These are phyloP conservation scores for Daldinia grandis DNA, from an alignment of 495 filamentous ascomycete species.

Conservation along the genomic window DNA sequence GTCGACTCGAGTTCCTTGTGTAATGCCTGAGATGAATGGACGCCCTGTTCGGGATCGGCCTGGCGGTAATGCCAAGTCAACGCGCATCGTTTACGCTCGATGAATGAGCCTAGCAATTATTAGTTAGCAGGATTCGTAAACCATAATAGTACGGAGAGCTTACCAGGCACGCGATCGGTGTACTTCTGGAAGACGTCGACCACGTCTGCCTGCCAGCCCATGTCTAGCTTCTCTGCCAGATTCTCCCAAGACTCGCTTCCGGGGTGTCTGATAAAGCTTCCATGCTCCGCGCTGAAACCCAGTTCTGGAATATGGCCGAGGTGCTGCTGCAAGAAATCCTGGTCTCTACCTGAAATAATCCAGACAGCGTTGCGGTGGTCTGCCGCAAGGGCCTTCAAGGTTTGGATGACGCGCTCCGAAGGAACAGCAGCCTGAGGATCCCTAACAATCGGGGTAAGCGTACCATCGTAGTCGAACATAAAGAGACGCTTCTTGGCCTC, in stretches of 20 bases:
- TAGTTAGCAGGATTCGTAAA: slow-evolving; percentile 39
- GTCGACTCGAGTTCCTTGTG: slow-evolving; percentile 77
- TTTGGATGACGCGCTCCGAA: slow-evolving; percentile 79
- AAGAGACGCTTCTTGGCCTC: slow-evolving; percentile 78
- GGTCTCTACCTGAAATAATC: slow-evolving; percentile 95
- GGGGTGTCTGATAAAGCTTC: slow-evolving; percentile 88
- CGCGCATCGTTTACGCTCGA: slow-evolving; percentile 90
- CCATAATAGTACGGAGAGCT: slow-evolving; percentile 16
- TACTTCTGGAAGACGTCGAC: slow-evolving; percentile 82
- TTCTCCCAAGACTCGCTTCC: slow-evolving; percentile 81
- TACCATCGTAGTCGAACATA: slow-evolving; percentile 99
- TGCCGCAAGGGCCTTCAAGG: slow-evolving; percentile 77
- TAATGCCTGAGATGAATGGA: slow-evolving; percentile 77
- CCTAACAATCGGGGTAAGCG: slow-evolving; percentile 92
- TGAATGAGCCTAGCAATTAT: slow-evolving; percentile 70
- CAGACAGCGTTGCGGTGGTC: slow-evolving; percentile 89
- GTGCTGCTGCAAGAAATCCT: slow-evolving; percentile 85
- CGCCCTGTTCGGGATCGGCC: slow-evolving; percentile 82
- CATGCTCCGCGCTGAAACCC: slow-evolving; percentile 93
- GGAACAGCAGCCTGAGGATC: slow-evolving; percentile 89
- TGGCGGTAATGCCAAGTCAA: slow-evolving; percentile 97
- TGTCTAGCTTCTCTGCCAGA: slow-evolving; percentile 79
- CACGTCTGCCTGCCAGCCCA: slow-evolving; percentile 88
- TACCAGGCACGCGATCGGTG: slow-evolving; percentile 82
- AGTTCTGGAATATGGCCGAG: slow-evolving; percentile 85